Base-by-base conservation (phyloP, 2,329 filamentous ascomycete genomes). In the Xylaria arbuscula region DNA sequence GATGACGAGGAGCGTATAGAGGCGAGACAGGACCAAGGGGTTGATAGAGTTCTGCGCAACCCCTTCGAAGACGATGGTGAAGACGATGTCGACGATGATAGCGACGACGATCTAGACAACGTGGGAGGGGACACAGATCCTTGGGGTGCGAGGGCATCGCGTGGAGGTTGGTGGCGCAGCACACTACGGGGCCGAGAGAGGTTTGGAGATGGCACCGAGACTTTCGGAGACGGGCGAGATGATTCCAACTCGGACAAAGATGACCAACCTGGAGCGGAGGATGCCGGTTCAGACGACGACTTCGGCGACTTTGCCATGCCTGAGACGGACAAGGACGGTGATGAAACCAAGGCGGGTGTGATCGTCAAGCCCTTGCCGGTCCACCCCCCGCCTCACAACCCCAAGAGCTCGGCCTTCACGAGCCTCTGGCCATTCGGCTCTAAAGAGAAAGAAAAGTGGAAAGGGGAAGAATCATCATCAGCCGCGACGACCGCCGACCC, bases 271-370 rank as follows among this genome's bases (percentile, higher is more conserved):
- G 69, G 63, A 19, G 62, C 59, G 22, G 70, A 66, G 17, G 72
- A 70, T 13, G 76, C 75, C 0, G 76, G 76, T 0, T 76, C 78
- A 11, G 77, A 78, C 74, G 83, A 75, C 40, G 77, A 78, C 76
- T 88, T 92, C 80, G 90, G 89, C 15, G 90, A 92, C 66, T 91
- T 91, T 72, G 89, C 88, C 71, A 88, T 91, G 81, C 86, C 89
- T 11, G 88, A 90, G 76, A 81, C 85, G 59, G 81, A 80, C 40
- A 76, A 76, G 57, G 74, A 76, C n/a, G 72, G 67, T n/a, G 48
- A 71, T 66, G 59, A 72, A 55, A 72, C 68, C 19, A 76, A 70
- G 62, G 67, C 60, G 22, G 70, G 75, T 24, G 80, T 85, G n/a
- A 81, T 89, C 2, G 78, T 89, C 64, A 85, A 86, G 72, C 87